These are phyloP conservation scores for Cucumis cinereus DNA, from an alignment of 306 rosid species.

Conservation along the genomic window DNA sequence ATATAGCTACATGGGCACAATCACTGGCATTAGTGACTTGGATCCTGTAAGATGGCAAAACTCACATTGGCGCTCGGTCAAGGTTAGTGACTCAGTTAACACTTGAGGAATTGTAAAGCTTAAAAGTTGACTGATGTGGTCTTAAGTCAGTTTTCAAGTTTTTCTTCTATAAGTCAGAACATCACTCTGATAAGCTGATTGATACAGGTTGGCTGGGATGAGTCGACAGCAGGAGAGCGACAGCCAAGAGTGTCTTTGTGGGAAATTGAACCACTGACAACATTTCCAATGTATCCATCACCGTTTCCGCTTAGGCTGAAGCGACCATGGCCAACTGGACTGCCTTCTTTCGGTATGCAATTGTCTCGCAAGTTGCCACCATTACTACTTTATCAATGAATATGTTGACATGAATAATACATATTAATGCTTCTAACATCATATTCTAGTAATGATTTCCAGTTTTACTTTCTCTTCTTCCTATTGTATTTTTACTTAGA, in stretches of 20 bases:
- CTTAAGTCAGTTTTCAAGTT: not conserved
- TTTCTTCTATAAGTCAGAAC: not conserved
- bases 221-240: slow-evolving; percentile 97
- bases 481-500: not conserved
- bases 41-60: slow-evolving; percentile 77
- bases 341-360: slow-evolving; percentile 68
- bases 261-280: slow-evolving; percentile 96
- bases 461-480: not conserved
- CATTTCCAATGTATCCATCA: slow-evolving; percentile 98
- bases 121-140: not conserved
- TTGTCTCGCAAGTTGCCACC: not conserved
- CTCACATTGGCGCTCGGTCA: slow-evolving; percentile 98
- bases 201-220: slow-evolving; percentile 98
- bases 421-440: not conserved
- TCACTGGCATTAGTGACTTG: slow-evolving; percentile 79
- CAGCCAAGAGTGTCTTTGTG: slow-evolving; percentile 95
- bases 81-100: slow-evolving; percentile 37
- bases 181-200: slow-evolving; percentile 4
- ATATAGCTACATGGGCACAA: slow-evolving; percentile 80
- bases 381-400: not conserved
- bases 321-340: slow-evolving; percentile 88
- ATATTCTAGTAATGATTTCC: not conserved
- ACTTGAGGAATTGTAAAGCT: not conserved
- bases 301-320: slow-evolving; percentile 85
- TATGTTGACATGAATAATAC: not conserved